Base-by-base conservation (phyloP, 805 yeast species). In the Schwanniomyces sp. region DNA sequence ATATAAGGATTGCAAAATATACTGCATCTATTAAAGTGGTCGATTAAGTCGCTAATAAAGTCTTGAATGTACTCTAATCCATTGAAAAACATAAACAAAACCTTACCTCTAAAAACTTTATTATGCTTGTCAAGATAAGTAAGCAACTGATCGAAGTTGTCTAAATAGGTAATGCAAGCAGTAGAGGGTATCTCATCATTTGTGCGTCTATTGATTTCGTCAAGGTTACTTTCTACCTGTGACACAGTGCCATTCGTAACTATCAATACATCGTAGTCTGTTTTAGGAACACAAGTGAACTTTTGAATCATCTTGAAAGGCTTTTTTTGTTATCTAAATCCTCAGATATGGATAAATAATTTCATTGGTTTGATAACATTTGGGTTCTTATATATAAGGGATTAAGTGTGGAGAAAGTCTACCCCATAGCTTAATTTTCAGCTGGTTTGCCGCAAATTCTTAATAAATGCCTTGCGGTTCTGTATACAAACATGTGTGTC, bases 1-100 rank as follows among this genome's bases (percentile, higher is more conserved):
- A 24, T 9, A 12, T 5, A 21, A 7, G 40, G 25, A 16, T 21
- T 37, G 40, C 27, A 37, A 24, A 37, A 37, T 18, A 34, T 34
- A 11, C 27, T 41, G 25, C 40, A 41, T 17, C 26, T 27, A 11
- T 49, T 52, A 41, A 55, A 58, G 46, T 66, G 62, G 40, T 67
- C 72, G 18, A 70, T 63, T 38, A 63, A 47, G 45, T 63, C 63
- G 36, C 63, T 52, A 28, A 70, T 56, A 21, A 68, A 53, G 16
- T 60, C 55, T 47, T 69, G 74, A 17, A 70, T 57, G 45, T 55
- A 67, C 16, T 54, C 56, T 44, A 70, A 51, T 1, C 72, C 73
- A 37, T 69, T 54, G 52, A 70, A 70, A 36, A 68, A 70, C 74
- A 70, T 69, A 41, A 70, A 68, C 26, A 70, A 45, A 7, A 67